Base-by-base conservation (phyloP, 768 basidiomycete species). In the Podaxis rugospora region DNA sequence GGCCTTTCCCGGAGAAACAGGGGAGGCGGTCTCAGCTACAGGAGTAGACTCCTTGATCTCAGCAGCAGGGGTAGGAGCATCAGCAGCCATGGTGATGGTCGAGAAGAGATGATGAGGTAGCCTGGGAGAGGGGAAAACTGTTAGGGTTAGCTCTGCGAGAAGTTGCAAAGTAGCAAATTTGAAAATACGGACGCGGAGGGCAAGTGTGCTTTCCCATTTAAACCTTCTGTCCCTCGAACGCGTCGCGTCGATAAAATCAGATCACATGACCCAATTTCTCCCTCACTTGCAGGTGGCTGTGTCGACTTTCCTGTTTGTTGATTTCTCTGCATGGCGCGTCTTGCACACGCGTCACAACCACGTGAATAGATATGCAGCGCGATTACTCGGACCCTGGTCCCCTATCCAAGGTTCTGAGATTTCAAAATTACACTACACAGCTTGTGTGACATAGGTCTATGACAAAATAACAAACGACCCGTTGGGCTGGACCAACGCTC, bases 401-500 rank as follows among this genome's bases (percentile, higher is more conserved):
- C 27, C 6, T 32, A 2, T 32, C 32, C 32, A 32, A 32, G 32
- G 2, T 32, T 32, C 32, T 32, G 32, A 32, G 32, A 37, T 53
- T 21, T 53, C 28, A 21, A 36, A 14, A 18, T 37, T 53, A 53
- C 51, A 53, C 36, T 56, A 32, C 32, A 9, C 32, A 32, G 32
- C 32, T 9, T 21, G 16, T 18, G 18, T 44, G 6, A 18, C 42
- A 50, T 3, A 57, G 18, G n/a, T 23, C 35, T 35, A 60, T 46
- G 51, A 53, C 64, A 75, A 62, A n/a, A 76, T 64, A 58, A 74
- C 70, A 73, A 92, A 90, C 6, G 88, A 79, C 0, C 90, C 90
- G 67, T 89, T 90, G 25, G 85, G 80, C 72, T 83, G 78, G 61
- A 87, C 86, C 37, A 66, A 57, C 50, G 71, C 73, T 51, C 62